Evolutionary conservation across 805 yeast genomes (phyloP).

Genomic region (Candida ponderosae): DNA sequence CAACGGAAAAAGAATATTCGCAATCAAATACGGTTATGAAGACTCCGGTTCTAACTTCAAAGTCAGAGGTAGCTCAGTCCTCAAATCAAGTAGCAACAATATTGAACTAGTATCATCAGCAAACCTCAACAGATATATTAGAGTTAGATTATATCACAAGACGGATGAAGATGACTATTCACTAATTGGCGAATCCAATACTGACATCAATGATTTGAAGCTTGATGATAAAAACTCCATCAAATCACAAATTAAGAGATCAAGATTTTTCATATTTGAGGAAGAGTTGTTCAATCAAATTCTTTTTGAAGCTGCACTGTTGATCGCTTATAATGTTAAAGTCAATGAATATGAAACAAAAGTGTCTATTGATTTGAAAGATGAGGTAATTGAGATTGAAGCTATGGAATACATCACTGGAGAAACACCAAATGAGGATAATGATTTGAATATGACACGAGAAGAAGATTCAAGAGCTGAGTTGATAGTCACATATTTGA

Average conservation of each 20-base stretch:
- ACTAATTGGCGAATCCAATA: slow-evolving; percentile 48
- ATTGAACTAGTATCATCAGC: slow-evolving; percentile 35
- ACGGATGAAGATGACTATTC: slow-evolving; percentile 44
- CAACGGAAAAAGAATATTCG: slow-evolving; percentile 46
- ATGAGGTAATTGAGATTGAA: slow-evolving; percentile 66
- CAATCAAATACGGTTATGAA: slow-evolving; percentile 84
- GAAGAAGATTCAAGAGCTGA: slow-evolving; percentile 30
- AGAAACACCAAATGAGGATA: slow-evolving; percentile 26
- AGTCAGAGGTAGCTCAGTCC: slow-evolving; percentile 62
- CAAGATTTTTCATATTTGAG: slow-evolving; percentile 75
- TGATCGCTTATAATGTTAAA: slow-evolving; percentile 63
- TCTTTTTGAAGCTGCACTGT: slow-evolving; percentile 62
- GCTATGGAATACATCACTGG: slow-evolving; percentile 36
- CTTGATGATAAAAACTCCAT: slow-evolving; percentile 27
- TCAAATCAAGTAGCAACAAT: slow-evolving; percentile 37
- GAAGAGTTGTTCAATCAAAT: slow-evolving; percentile 80
- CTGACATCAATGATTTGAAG: slow-evolving; percentile 9
- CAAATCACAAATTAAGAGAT: slow-evolving; percentile 51
- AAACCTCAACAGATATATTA: slow-evolving; percentile 38
- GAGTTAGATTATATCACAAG: slow-evolving; percentile 50
- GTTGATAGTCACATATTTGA: slow-evolving; percentile 22
- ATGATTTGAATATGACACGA: slow-evolving; percentile 29
- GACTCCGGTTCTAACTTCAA: slow-evolving; percentile 79
- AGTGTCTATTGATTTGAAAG: slow-evolving; percentile 55
- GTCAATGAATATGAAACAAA: slow-evolving; percentile 50